These are phyloP conservation scores for Thalassiosira delicatula DNA, from an alignment of 352 stramenopile species.

Conservation along the genomic window DNA sequence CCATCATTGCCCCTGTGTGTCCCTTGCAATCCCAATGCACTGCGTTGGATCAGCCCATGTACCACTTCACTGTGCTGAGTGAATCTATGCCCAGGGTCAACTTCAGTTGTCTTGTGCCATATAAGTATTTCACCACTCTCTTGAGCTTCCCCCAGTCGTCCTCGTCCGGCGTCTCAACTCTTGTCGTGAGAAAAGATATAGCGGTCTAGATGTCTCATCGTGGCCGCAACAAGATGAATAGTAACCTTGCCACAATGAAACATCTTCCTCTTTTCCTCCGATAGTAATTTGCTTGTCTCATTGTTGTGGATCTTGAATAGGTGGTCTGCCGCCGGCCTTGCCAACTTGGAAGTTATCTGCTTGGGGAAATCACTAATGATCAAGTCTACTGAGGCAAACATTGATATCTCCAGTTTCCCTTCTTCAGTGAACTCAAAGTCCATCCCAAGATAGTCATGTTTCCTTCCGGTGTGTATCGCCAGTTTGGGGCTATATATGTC, in stretches of 20 bases:
- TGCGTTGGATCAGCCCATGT: slow-evolving; percentile 57
- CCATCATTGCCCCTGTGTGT: slow-evolving; percentile 61
- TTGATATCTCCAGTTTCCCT: slow-evolving; percentile 26
- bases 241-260: slow-evolving; percentile 59
- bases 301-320: slow-evolving; percentile 53
- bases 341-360: slow-evolving; percentile 1
- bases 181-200: slow-evolving; percentile 53
- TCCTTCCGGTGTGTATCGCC: slow-evolving; percentile 18
- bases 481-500: slow-evolving; percentile 17
- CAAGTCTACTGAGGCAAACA: slow-evolving; percentile 35
- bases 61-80: slow-evolving; percentile 31
- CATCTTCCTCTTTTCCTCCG: slow-evolving; percentile 14
- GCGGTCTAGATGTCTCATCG: slow-evolving; percentile 55
- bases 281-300: neutral
- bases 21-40: slow-evolving; percentile 60
- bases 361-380: slow-evolving; percentile 31
- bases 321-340: slow-evolving; percentile 43
- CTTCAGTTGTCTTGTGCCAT: slow-evolving; percentile 29
- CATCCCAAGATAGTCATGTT: slow-evolving; percentile 57
- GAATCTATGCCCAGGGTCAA: slow-evolving; percentile 9
- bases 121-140: slow-evolving; percentile 50
- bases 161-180: slow-evolving; percentile 36
- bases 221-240: slow-evolving; percentile 51
- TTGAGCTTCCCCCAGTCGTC: slow-evolving; percentile 64
- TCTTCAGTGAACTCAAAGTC: slow-evolving; percentile 27